Evolutionary conservation across 73 alveolate species (phyloP).

Genomic region (Uronychia binucleata): DNA sequence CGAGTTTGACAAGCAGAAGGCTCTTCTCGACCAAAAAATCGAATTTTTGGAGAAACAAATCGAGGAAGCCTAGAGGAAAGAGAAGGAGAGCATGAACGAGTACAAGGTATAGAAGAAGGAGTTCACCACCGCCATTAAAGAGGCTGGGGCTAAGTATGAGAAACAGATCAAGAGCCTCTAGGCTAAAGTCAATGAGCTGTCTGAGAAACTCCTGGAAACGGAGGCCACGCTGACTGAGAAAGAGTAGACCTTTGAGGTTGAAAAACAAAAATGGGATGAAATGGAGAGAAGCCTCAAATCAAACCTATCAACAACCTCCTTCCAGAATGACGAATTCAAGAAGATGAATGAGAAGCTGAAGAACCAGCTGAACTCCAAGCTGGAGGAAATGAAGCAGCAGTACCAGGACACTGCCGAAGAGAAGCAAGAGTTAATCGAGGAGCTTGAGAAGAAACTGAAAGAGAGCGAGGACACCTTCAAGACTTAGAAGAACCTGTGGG

Average conservation of each 20-base stretch:
- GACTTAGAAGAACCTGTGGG: conserved; percentile 13
- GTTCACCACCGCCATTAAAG: conserved; percentile 21
- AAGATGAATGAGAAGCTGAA: conserved; percentile 20
- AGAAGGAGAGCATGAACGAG: conserved; percentile 29
- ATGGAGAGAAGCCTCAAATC: conserved; percentile 31
- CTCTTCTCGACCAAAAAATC: conserved; percentile 65
- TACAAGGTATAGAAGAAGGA: conserved; percentile 41
- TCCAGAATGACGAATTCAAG: neutral
- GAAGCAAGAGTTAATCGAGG: conserved; percentile 7
- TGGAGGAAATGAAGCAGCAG: neutral
- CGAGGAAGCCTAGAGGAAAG: conserved; percentile 31
- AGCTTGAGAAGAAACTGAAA: conserved; percentile 11
- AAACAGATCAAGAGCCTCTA: conserved; percentile 24
- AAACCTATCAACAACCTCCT: neutral
- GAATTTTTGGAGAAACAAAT: conserved; percentile 55
- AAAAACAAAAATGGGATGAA: neutral
- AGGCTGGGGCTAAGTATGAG: conserved; percentile 72
- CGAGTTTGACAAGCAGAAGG: conserved; percentile 68
- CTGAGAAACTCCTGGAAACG: conserved; percentile 32
- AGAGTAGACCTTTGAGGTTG: conserved; percentile 9
- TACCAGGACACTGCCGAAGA: conserved; percentile 5
- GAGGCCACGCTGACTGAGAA: conserved; percentile 19
- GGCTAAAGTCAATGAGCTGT: conserved; percentile 16
- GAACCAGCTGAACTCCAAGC: conserved; percentile 12
- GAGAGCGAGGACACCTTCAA: conserved; percentile 7